Percentiles rank a stretch among this genome's conserved stretches.
Conservation (phyloP, 192 early-diverging fungal genomes). For the Coemansia sp. region DNA sequence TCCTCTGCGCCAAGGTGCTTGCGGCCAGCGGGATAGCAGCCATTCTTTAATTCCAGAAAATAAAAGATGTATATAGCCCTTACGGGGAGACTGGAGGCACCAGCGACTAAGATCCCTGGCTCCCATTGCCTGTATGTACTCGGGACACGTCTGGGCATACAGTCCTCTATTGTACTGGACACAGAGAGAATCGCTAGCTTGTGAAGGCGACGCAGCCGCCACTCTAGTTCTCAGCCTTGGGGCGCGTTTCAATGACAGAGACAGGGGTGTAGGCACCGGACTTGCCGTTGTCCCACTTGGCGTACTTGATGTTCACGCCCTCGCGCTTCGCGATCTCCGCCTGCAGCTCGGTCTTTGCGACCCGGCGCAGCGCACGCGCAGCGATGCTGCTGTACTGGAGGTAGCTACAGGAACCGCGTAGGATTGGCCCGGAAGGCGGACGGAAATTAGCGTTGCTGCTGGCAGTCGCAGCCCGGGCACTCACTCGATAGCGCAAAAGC, state of each 20-base stretch:
- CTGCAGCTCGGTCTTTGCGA: slow-evolving; percentile 36
- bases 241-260: slow-evolving; percentile 32
- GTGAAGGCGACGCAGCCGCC: neutral
- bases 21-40: neutral
- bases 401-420: slow-evolving; percentile 42
- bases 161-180: too few species aligned
- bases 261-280: slow-evolving; percentile 11
- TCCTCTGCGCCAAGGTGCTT: slow-evolving; percentile 79
- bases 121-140: too few species aligned
- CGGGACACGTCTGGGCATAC: too few species aligned
- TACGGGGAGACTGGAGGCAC: neutral
- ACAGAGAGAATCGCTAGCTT: too few species aligned
- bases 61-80: neutral
- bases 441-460: too few species aligned
- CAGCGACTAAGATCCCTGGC: neutral
- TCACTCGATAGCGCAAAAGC: neutral
- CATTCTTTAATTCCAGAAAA: neutral
- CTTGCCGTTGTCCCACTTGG: slow-evolving; percentile 47
- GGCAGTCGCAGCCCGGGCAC: too few species aligned
- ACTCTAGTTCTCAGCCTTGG: slow-evolving; percentile 34
- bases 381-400: slow-evolving; percentile 50
- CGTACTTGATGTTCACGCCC: slow-evolving; percentile 33
- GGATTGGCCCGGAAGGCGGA: neutral
- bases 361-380: slow-evolving; percentile 44
- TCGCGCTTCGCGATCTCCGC: slow-evolving; percentile 45